A percentile compares a stretch with the other conserved stretches of the same genome.
These are phyloP conservation scores for Arthroderma sp. DNA, from an alignment of 2,329 filamentous ascomycete genomes.

Conservation along the genomic window DNA sequence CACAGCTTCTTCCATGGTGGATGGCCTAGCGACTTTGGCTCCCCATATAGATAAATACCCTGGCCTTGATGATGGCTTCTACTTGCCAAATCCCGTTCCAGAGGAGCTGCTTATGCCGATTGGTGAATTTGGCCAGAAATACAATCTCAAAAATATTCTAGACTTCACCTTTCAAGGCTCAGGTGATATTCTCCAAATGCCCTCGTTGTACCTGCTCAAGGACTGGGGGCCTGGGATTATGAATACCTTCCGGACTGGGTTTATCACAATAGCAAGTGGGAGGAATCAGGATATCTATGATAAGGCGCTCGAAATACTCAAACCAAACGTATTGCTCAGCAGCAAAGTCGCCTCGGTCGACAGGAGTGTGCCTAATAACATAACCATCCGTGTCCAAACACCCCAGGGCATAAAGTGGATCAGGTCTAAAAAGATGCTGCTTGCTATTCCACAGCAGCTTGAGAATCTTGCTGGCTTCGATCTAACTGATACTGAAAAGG, in stretches of 20 bases:
- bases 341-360: constrained; percentile 8
- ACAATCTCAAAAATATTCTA: constrained; percentile 14
- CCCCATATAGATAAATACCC: constrained; percentile 14
- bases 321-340: constrained; percentile 8
- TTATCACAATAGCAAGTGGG: background rate
- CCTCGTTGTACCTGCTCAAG: constrained; percentile 16
- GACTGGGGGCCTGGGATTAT: constrained; percentile 14
- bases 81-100: constrained; percentile 18
- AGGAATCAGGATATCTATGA: constrained; percentile 13
- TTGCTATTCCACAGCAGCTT: constrained; percentile 28
- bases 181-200: constrained; percentile 12
- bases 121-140: constrained; percentile 16
- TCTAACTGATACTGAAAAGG: constrained; percentile 19
- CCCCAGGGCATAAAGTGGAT: constrained; percentile 20
- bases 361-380: background rate
- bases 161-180: constrained; percentile 12
- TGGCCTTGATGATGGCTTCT: constrained; percentile 14
- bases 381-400: constrained; percentile 19
- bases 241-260: constrained; percentile 1
- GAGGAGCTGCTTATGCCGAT: constrained; percentile 20
- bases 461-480: constrained; percentile 23
- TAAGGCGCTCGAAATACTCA: constrained; percentile 13
- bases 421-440: constrained; percentile 27
- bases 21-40: constrained; percentile 5
- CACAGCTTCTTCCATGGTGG: constrained; percentile 4